Base-by-base conservation (phyloP, 805 yeast species). In the Vanderwaltozyma verrucispora region DNA sequence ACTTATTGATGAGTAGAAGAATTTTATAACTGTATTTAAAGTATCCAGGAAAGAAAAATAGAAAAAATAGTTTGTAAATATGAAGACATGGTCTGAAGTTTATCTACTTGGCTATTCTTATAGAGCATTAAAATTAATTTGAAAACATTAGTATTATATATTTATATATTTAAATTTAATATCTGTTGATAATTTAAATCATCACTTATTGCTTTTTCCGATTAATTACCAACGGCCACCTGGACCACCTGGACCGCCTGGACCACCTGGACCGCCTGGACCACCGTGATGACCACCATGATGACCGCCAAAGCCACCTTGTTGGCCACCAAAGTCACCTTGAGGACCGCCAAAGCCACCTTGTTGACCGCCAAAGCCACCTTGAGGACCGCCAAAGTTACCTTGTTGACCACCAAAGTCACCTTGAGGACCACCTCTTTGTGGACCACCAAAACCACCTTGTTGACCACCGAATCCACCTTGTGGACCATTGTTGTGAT, bases 381-480 rank as follows among this genome's bases (percentile, higher is more conserved):
- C 39, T 13, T 18, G 28, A 23, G 40, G 37, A 24, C 43, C 46
- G 21, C 36, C 35, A 26, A 13, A 23, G 13, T 28, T 18, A 11
- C 23, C 33, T 25, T 30, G 12, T 17, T 8, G 43, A 18, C 48
- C 49, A 24, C 55, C 54, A 20, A 32, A 35, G 16, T 48, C 49
- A 24, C 55, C 54, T 19, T 32, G 36, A 23, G 32, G 29, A 28
- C 48, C 47, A 33, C 54, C 48, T 36, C 48, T 42, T 39, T 45
- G 37, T 7, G 17, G 35, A 14, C 47, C 48, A 14, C 47, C 48
- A 11, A 46, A 41, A 5, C 17, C 28, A 14, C 16, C 39, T 13
- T 18, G 28, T 21, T 41, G 37, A 24, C 43, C 46, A 25, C 36
- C 35, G 26, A 13, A 23, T n/a, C n/a, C 20, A 20, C 21, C 21